Evolutionary conservation across 2,329 filamentous ascomycete species (phyloP).

Genomic region (Nigrospora sphaerica): DNA sequence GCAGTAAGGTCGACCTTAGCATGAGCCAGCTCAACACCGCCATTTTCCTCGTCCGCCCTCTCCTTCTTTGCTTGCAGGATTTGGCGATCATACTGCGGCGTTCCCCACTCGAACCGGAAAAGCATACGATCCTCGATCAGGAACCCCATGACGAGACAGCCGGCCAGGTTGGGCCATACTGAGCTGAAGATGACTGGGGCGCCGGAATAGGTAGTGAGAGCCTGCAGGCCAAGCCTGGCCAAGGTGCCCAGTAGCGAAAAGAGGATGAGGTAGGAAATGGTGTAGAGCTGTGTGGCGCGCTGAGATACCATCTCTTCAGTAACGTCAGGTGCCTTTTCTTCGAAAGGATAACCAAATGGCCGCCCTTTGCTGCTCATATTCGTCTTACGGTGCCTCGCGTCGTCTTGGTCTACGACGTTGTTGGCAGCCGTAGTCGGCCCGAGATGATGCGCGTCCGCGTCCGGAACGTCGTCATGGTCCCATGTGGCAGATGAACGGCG

Average conservation of each 20-base stretch:
- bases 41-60: constrained; percentile 29
- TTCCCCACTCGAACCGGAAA: constrained; percentile 63
- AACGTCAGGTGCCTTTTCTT: no score
- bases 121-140: constrained; percentile 70
- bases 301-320: constrained; percentile 26
- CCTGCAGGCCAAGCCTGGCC: constrained; percentile 72
- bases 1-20: constrained; percentile 28
- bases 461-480: constrained; percentile 26
- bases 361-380: no score
- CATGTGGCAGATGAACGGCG: constrained; percentile 10
- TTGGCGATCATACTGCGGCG: constrained; percentile 27
- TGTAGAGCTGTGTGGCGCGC: constrained; percentile 56
- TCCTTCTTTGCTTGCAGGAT: constrained; percentile 25
- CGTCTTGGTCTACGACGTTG: constrained; percentile 35
- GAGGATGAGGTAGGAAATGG: constrained; percentile 73
- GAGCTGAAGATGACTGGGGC: constrained; percentile 68
- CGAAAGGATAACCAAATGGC: no score
- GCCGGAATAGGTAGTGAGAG: constrained; percentile 71
- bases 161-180: constrained; percentile 83
- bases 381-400: constrained; percentile 12
- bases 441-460: constrained; percentile 32
- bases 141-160: constrained; percentile 80
- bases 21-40: constrained; percentile 7
- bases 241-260: constrained; percentile 83
- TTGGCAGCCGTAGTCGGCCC: constrained; percentile 31